Percentiles rank a stretch among this genome's conserved stretches.
These are phyloP conservation scores for Lachnellula occidentalis DNA, from an alignment of 2,329 filamentous ascomycete species.

Conservation along the genomic window DNA sequence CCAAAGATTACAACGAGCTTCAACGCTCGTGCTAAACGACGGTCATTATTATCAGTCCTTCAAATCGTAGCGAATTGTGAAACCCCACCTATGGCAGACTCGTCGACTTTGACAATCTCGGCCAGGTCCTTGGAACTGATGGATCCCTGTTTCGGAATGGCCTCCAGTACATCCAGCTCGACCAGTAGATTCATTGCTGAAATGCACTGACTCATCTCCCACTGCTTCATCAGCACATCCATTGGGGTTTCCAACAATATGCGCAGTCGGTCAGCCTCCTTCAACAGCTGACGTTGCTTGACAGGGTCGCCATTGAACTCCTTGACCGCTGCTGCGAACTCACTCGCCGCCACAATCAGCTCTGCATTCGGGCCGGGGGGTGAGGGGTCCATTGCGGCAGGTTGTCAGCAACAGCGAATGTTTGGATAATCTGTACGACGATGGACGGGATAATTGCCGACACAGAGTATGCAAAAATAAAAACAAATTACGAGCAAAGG, in stretches of 20 bases:
- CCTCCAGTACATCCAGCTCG: constrained; percentile 5
- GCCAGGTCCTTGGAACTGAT: constrained; percentile 14
- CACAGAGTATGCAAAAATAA: no score
- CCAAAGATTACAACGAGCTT: no score
- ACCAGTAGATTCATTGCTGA: constrained; percentile 13
- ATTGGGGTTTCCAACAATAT: constrained; percentile 15
- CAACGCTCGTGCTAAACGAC: no score
- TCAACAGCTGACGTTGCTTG: constrained; percentile 7
- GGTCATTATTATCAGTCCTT: no score
- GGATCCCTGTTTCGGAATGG: constrained; percentile 12
- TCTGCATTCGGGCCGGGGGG: constrained; percentile 9
- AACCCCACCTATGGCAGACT: no score
- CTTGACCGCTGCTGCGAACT: constrained; percentile 15
- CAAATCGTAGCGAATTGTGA: no score
- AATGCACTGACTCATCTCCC: constrained; percentile 13
- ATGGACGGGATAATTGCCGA: no score
- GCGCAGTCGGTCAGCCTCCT: constrained; percentile 5
- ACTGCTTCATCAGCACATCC: constrained; percentile 17
- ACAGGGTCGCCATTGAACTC: constrained; percentile 13
- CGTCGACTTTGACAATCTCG: constrained; percentile 11
- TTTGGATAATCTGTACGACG: no score
- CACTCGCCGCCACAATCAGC: constrained; percentile 14
- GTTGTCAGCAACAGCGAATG: no score
- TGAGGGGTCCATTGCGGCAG: neutral
- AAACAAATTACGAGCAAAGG: no score